Evolutionary conservation across 1,284 basidiomycete species (phyloP).

Genomic region (Leccinum pachyderme): DNA sequence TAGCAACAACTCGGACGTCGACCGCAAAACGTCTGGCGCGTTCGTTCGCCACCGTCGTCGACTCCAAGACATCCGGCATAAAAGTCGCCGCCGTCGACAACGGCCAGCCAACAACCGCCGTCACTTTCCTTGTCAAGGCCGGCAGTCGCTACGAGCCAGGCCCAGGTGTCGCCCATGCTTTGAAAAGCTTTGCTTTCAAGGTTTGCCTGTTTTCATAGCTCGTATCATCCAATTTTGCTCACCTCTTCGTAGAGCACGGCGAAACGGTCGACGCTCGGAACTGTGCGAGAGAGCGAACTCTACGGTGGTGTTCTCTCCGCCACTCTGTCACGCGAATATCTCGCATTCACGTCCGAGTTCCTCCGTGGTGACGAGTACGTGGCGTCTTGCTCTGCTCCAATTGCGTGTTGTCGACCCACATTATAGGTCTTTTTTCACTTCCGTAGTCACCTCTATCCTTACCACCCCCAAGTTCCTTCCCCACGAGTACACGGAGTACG

Average conservation of each 20-base stretch:
- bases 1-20: constrained; percentile 62
- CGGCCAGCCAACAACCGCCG: constrained; percentile 76
- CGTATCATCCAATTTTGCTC: not conserved
- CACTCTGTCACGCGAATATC: constrained; percentile 85
- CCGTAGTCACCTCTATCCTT: constrained; percentile 81
- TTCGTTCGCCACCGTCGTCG: constrained; percentile 77
- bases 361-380: constrained; percentile 95
- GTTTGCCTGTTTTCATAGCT: constrained; percentile 41
- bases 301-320: constrained; percentile 92
- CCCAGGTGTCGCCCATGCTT: constrained; percentile 81
- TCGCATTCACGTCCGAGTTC: constrained; percentile 93
- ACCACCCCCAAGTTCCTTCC: constrained; percentile 81
- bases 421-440: constrained; percentile 79
- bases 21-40: constrained; percentile 58
- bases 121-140: constrained; percentile 90
- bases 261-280: constrained; percentile 86
- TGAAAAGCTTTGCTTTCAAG: constrained; percentile 98
- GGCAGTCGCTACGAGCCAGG: constrained; percentile 85
- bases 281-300: constrained; percentile 90
- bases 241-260: constrained; percentile 63
- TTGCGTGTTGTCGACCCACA: not conserved
- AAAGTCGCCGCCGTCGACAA: constrained; percentile 81
- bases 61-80: constrained; percentile 62
- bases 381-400: not conserved
- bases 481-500: constrained; percentile 86